Base-by-base conservation (phyloP, 805 yeast species). In the Jamesozyma lodderae region DNA sequence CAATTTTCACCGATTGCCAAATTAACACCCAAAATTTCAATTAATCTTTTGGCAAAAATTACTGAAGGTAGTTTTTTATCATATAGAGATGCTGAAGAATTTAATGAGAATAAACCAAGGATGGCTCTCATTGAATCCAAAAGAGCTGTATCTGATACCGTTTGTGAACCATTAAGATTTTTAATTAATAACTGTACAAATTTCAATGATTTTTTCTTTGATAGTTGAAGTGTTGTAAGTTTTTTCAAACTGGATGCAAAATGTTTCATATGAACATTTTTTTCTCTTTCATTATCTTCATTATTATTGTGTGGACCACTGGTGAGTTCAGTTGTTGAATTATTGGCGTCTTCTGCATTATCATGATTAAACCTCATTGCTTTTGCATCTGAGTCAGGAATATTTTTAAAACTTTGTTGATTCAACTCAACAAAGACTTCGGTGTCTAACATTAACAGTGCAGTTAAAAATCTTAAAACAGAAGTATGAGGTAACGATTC, bases 401-500 rank as follows among this genome's bases (percentile, higher is more conserved):
- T 38, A 36, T 48, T 38, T 33, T 45, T 52, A 39, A 51, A 54
- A n/a, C 47, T 37, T 10, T 44, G 46, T 9, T 36, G 13, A 40
- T 54, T 55, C 17, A 56, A 18, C 22, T 53, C 59, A 10, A 37
- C 32, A 32, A 53, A 52, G 1, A 48, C 48, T 5, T 51, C 56
- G 1, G 51, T 42, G 36, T 53, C 61, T 14, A 59, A 42, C 43
- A 59, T 33, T 9, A 49, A 35, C 35, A 59, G 37, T 2, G 51
- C 45, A 6, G 47, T 41, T 25, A 55, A 38, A 35, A 59, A 57
- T 20, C 51, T 45, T 18, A 59, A 35, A 4, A 52, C 51, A 3
- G 57, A 43, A 3, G 57, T 47, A 34, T 55, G 55, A 1, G 58
- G 49, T 28, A 53, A 31, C 2, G 54, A 50, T 35, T 59, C 63